A percentile compares a stretch with the other conserved stretches of the same genome.
phyloP scores from a whole-genome alignment of 805 yeast species.

The Scheffersomyces lignosus region DNA sequence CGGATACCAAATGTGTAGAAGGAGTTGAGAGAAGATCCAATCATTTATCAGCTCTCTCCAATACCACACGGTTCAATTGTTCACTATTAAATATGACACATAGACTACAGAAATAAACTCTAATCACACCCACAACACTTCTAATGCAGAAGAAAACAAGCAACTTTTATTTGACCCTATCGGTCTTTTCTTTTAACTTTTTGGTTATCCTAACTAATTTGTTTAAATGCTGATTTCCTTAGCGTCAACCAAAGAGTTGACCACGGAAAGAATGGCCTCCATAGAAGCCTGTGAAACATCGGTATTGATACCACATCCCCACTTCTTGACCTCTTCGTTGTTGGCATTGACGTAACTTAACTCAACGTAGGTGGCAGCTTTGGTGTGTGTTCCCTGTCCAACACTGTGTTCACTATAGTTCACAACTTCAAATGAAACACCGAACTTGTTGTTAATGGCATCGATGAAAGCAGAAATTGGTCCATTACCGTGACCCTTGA shows the following conservation, averaged over 20 bases:
- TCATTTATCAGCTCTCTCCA: no score
- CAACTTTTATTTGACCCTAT: no score
- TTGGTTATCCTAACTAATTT: no score
- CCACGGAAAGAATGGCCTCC: conserved; percentile 28
- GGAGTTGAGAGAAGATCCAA: no score
- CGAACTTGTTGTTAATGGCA: conserved; percentile 56
- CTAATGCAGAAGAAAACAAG: no score
- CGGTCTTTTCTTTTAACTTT: no score
- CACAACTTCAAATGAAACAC: conserved; percentile 58
- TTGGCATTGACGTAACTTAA: conserved; percentile 37
- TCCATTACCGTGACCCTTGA: conserved; percentile 71
- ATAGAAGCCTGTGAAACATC: conserved; percentile 45
- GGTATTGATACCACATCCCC: conserved; percentile 47
- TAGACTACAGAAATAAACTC: no score
- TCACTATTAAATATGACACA: no score
- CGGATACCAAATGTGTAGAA: no score
- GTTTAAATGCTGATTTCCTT: conserved; percentile 28
- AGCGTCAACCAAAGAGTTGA: conserved; percentile 22
- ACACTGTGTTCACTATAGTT: conserved; percentile 72
- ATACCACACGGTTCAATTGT: no score
- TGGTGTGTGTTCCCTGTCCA: conserved; percentile 67
- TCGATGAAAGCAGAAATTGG: conserved; percentile 74
- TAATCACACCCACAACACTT: no score
- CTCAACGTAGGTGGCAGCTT: conserved; percentile 76
- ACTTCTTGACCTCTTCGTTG: conserved; percentile 31